phyloP scores from a whole-genome alignment of 176 grass and related monocot species.

The Tuctoria greenei region DNA sequence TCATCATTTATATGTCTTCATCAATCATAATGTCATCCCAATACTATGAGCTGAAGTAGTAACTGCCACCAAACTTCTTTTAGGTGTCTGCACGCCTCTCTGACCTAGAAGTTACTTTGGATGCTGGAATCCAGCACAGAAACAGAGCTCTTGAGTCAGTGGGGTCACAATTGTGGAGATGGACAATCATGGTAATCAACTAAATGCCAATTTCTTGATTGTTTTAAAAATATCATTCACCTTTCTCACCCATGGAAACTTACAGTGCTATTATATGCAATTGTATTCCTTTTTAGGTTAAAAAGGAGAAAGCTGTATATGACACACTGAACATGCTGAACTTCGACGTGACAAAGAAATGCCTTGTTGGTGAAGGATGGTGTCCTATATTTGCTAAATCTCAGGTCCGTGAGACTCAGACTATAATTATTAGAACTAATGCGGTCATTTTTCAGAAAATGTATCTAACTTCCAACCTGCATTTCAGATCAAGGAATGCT shows the following conservation, averaged over 20 bases:
- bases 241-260: neutral
- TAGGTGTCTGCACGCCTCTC: slow-evolving; percentile 83
- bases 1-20: slow-evolving; percentile 3
- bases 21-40: neutral
- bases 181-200: slow-evolving; percentile 92
- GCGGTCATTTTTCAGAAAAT: neutral
- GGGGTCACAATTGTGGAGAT: slow-evolving; percentile 87
- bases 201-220: slow-evolving; percentile 30
- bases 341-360: slow-evolving; percentile 99
- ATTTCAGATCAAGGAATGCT: slow-evolving; percentile 83
- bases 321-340: slow-evolving; percentile 96
- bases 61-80: slow-evolving; percentile 21
- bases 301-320: slow-evolving; percentile 99
- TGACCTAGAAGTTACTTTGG: slow-evolving; percentile 88
- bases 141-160: slow-evolving; percentile 92
- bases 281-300: slow-evolving; percentile 63
- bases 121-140: slow-evolving; percentile 94
- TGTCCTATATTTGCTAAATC: slow-evolving; percentile 95
- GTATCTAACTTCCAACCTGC: slow-evolving; percentile 37
- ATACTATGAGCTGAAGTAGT: neutral
- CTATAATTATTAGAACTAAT: slow-evolving; percentile 39
- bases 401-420: slow-evolving; percentile 65
- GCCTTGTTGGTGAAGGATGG: slow-evolving; percentile 99
- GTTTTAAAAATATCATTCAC: neutral
- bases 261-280: neutral